Evolutionary conservation across 169 alveolate genomes (phyloP).

Genomic region (Babesia bovis): DNA sequence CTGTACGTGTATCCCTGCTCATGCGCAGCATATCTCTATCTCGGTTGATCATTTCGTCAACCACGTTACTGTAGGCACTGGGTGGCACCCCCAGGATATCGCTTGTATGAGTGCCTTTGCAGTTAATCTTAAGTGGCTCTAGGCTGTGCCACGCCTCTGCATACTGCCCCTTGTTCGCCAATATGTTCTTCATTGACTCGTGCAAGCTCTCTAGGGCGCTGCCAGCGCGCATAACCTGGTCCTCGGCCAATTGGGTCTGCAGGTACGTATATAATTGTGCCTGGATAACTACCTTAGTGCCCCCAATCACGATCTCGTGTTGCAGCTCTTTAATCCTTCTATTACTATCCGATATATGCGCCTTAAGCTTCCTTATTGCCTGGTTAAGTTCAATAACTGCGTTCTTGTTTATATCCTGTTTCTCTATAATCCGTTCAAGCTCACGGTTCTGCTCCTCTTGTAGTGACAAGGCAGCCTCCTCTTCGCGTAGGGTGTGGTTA

Average conservation of each 20-base stretch:
- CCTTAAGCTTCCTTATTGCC: not conserved
- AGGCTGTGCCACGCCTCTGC: constrained; percentile 30
- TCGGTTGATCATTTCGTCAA: constrained; percentile 10
- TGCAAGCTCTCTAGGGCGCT: constrained; percentile 14
- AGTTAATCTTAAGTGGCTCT: not conserved
- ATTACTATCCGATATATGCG: constrained; percentile 19
- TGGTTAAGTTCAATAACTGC: constrained; percentile 15
- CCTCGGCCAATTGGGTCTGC: constrained; percentile 6
- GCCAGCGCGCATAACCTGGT: constrained; percentile 2
- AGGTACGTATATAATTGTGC: too few relatives aligned
- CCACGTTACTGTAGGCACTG: not conserved
- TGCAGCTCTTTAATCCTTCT: constrained; percentile 25
- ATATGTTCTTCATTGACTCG: constrained; percentile 26
- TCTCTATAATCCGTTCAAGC: constrained; percentile 25
- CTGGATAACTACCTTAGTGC: constrained; percentile 10
- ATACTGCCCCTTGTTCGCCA: constrained; percentile 29
- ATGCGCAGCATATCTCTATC: constrained; percentile 15
- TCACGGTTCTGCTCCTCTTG: constrained; percentile 50
- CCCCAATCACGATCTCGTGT: constrained; percentile 17
- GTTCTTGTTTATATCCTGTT: constrained; percentile 17
- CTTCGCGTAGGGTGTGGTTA: constrained; percentile 26
- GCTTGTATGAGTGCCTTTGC: constrained; percentile 6
- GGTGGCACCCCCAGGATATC: constrained; percentile 20
- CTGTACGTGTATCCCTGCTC: constrained; percentile 24
- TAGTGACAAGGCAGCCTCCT: constrained; percentile 10